phyloP scores from a whole-genome alignment of 2,329 filamentous ascomycete species.

The Apiospora saccharicola region DNA sequence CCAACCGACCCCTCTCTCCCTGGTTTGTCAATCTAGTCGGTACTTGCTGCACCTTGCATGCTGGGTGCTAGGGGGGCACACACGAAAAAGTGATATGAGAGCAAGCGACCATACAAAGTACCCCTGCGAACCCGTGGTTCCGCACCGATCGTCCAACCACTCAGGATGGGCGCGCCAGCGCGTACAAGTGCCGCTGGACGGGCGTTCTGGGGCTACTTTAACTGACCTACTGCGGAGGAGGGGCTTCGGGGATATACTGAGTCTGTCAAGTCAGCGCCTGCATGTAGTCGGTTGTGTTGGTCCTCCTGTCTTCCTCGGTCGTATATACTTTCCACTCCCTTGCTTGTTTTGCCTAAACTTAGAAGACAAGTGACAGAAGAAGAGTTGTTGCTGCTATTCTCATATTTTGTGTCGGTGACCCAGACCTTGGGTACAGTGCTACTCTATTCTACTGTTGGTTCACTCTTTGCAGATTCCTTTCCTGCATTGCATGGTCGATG shows the following conservation, averaged over 20 bases:
- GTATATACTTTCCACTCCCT: constrained; percentile 18
- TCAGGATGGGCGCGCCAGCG: constrained; percentile 16
- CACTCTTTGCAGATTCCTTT: constrained; percentile 16
- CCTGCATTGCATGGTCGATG: constrained; percentile 15
- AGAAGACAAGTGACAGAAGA: not conserved
- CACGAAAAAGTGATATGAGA: constrained; percentile 9
- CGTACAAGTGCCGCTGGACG: constrained; percentile 21
- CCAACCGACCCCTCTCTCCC: constrained; percentile 5
- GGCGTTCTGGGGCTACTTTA: not conserved
- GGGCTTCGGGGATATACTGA: not conserved
- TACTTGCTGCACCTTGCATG: constrained; percentile 15
- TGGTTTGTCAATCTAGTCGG: not conserved
- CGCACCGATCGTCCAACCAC: constrained; percentile 13
- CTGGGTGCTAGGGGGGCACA: not conserved
- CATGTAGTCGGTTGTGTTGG: not conserved
- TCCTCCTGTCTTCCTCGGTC: not conserved
- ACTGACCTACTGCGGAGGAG: constrained; percentile 15
- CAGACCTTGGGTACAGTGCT: not conserved
- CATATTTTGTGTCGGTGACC: not conserved
- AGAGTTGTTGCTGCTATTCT: constrained; percentile 1
- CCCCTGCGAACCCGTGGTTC: not conserved
- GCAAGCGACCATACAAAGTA: constrained; percentile 12
- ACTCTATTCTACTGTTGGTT: not conserved
- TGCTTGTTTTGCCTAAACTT: constrained; percentile 11
- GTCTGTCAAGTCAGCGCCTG: constrained; percentile 17